These are phyloP conservation scores for Melastoma malabathricum DNA, from an alignment of 345 rosid genomes.

Conservation along the genomic window DNA sequence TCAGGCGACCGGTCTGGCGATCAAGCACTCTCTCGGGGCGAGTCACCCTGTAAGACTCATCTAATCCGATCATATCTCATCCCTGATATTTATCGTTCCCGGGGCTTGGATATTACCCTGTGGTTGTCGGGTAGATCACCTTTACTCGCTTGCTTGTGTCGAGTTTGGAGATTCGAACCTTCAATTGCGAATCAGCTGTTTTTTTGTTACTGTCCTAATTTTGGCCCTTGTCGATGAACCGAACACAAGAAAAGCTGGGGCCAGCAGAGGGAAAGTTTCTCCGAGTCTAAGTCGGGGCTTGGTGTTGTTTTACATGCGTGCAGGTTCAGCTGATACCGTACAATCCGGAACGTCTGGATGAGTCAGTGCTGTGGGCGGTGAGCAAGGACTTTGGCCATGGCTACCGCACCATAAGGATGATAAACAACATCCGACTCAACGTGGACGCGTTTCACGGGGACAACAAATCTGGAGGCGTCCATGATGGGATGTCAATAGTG, in stretches of 20 bases:
- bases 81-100: too few species aligned
- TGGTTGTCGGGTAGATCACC: too few species aligned
- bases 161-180: too few species aligned
- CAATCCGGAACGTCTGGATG: constrained; percentile 41
- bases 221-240: too few species aligned
- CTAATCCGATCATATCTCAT: not conserved
- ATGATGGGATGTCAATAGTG: constrained; percentile 55
- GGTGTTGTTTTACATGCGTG: not conserved
- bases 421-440: constrained; percentile 50
- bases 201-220: too few species aligned
- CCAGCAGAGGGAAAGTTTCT: too few species aligned
- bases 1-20: constrained; percentile 73
- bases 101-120: too few species aligned
- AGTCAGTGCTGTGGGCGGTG: constrained; percentile 59
- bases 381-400: constrained; percentile 45
- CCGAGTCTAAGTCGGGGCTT: not conserved
- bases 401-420: constrained; percentile 52
- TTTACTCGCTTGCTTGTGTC: too few species aligned
- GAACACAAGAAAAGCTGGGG: too few species aligned
- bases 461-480: constrained; percentile 55
- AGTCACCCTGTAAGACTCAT: constrained; percentile 58
- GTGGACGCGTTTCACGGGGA: constrained; percentile 81
- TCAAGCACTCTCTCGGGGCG: constrained; percentile 72
- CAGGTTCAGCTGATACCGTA: constrained; percentile 54
- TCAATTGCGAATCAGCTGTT: too few species aligned